Base-by-base conservation (phyloP, 169 alveolate genomes). In the Fabrea salina region DNA sequence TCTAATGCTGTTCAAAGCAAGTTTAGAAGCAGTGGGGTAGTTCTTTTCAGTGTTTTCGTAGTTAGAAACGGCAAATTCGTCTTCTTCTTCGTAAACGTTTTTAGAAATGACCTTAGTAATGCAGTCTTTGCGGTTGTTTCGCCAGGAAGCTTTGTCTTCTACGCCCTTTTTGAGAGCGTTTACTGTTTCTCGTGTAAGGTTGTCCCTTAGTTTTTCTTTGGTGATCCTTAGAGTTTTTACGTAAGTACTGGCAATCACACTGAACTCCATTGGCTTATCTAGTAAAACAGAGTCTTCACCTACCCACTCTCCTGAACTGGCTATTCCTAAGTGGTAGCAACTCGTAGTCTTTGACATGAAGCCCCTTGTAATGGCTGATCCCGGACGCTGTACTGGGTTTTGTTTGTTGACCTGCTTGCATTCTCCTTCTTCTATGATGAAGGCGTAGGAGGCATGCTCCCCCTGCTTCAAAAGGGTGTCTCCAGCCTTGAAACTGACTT, bases 261-360 rank as follows among this genome's bases (percentile, higher is more conserved):
- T 22, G n/a, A 43, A 37, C 37, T 67, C 59, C 78, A 67, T 41
- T 41, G 78, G 61, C 27, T 67, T 37, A 41, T 19, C 13, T 8
- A 43, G 16, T n/a, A 67, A 39, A n/a, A 67, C n/a, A 11, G 78
- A 67, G 27, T 67, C 78, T 67, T 67, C 78, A 44, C 78, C 78
- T 37, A 43, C 64, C 35, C 78, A 67, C 32, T 67, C 33, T 1
- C 59, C 59, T n/a, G 78, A 41, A 39, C 39, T 44, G 8, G 44
- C 30, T 1, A 44, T 2, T 8, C 78, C 78, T 3, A 67, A n/a
- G 44, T 67, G 39, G 44, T 41, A 67, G 44, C 33, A 4, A 37
- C 59, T 43, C 4, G 78, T 67, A 7, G 78, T 67, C 44, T 67
- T 67, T 16, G 61, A 41, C 11, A 67, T 67, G n/a, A 67, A 39